Conservation (phyloP, 192 early-diverging fungal species). For the Coemansia sp. region DNA sequence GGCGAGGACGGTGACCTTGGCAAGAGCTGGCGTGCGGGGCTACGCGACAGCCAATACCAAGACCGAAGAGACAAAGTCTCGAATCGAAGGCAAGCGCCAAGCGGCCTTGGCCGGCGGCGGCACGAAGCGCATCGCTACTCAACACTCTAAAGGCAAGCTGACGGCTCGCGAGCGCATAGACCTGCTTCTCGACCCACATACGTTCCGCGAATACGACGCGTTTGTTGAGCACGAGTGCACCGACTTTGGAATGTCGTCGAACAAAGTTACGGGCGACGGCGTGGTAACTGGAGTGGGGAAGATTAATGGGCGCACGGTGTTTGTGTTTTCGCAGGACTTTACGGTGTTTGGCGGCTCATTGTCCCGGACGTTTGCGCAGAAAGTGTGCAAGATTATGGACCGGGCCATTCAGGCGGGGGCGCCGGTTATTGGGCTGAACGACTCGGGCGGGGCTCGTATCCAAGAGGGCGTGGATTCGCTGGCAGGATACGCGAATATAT, state of each 20-base stretch:
- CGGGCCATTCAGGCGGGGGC: slow-evolving; percentile 87
- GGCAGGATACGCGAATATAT: slow-evolving; percentile 95
- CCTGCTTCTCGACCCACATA: slow-evolving; percentile 77
- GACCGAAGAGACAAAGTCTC: slow-evolving; percentile 22
- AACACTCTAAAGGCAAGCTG: slow-evolving; percentile 91
- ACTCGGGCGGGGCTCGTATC: slow-evolving; percentile 96
- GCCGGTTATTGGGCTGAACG: slow-evolving; percentile 94
- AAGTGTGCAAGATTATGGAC: slow-evolving; percentile 95
- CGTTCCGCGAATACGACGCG: slow-evolving; percentile 88
- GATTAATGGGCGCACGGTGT: slow-evolving; percentile 86
- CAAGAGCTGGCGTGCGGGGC: background rate
- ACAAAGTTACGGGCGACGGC: slow-evolving; percentile 88
- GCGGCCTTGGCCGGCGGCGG: slow-evolving; percentile 80
- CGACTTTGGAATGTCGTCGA: slow-evolving; percentile 83
- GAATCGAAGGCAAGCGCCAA: slow-evolving; percentile 67
- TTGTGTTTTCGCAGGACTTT: slow-evolving; percentile 92
- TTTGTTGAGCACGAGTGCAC: slow-evolving; percentile 94
- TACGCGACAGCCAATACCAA: slow-evolving; percentile 41
- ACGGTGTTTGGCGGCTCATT: slow-evolving; percentile 91
- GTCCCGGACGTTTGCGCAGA: slow-evolving; percentile 83
- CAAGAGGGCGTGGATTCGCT: slow-evolving; percentile 97
- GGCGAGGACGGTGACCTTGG: background rate
- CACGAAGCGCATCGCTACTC: slow-evolving; percentile 70
- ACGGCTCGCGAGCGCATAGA: slow-evolving; percentile 90
- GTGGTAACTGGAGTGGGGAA: slow-evolving; percentile 96